A percentile compares a stretch with the other conserved stretches of the same genome.
phyloP scores from a whole-genome alignment of 78 protist genomes.

The Diacronema lutheri region DNA sequence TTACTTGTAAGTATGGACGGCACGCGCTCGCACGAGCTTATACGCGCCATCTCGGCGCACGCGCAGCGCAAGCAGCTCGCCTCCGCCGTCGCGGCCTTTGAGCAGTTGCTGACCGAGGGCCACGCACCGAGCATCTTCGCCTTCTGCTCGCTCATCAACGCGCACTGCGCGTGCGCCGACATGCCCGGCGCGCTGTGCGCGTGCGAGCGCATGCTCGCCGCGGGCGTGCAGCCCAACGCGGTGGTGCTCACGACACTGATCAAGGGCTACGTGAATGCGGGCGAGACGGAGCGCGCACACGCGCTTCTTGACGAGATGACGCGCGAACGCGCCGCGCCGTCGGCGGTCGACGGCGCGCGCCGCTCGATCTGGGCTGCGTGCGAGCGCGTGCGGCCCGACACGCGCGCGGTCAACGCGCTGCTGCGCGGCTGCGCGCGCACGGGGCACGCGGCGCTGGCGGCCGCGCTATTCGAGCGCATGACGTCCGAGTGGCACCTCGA shows the following conservation, averaged over 20 bases:
- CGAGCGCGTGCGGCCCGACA: background rate
- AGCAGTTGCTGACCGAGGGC: background rate
- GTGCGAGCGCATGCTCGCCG: background rate
- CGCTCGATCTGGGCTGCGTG: too few species aligned
- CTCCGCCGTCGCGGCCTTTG: background rate
- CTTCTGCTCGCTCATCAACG: background rate
- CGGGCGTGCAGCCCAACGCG: background rate
- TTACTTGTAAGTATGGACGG: too few species aligned
- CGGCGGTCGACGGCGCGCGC: background rate
- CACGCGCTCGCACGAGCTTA: too few species aligned
- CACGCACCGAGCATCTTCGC: background rate
- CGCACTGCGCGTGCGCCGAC: background rate
- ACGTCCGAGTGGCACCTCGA: too few species aligned
- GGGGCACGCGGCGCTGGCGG: background rate
- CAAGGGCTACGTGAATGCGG: background rate
- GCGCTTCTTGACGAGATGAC: background rate
- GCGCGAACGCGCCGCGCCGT: background rate
- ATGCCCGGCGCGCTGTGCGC: background rate
- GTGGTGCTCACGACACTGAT: background rate
- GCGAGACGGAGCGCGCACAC: background rate
- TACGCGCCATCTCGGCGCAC: background rate
- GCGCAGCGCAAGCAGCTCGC: background rate
- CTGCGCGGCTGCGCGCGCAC: conserved; percentile 17
- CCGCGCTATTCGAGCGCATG: too few species aligned
- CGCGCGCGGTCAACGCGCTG: background rate